Evolutionary conservation across 192 early-diverging fungal genomes (phyloP).

Genomic region (Coemansia sp.): DNA sequence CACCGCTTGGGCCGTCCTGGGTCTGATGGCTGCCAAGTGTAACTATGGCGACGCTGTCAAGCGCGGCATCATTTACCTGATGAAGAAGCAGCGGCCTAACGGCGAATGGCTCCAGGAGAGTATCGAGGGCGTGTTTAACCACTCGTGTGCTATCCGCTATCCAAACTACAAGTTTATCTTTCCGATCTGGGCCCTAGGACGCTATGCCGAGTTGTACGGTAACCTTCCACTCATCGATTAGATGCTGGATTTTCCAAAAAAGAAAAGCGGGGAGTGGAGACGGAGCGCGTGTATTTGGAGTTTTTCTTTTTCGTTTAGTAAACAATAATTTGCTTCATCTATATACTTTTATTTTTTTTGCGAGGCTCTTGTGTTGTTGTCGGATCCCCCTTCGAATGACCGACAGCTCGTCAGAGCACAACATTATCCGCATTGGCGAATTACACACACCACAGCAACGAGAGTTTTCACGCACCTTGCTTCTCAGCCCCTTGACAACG

Average conservation of each 20-base stretch:
- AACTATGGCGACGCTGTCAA: slow-evolving; percentile 69
- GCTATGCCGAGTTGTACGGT: slow-evolving; percentile 77
- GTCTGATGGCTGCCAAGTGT: slow-evolving; percentile 90
- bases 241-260: neutral
- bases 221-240: slow-evolving; percentile 55
- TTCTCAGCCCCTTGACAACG: slow-evolving; percentile 25
- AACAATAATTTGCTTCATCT: neutral
- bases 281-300: neutral
- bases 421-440: slow-evolving; percentile 14
- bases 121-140: slow-evolving; percentile 99
- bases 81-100: slow-evolving; percentile 83
- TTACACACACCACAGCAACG: slow-evolving; percentile 7
- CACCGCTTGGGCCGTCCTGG: slow-evolving; percentile 87
- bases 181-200: slow-evolving; percentile 89
- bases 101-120: slow-evolving; percentile 97
- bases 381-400: slow-evolving; percentile 20
- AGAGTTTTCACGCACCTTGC: slow-evolving; percentile 21
- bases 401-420: slow-evolving; percentile 25
- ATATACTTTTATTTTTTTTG: neutral
- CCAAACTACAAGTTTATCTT: slow-evolving; percentile 96
- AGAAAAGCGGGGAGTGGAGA: neutral
- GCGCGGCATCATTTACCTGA: slow-evolving; percentile 70
- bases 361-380: neutral
- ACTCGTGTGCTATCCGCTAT: slow-evolving; percentile 84
- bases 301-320: neutral